Base-by-base conservation (phyloP, 208 protist species). In the Trypanosoma vivax region DNA sequence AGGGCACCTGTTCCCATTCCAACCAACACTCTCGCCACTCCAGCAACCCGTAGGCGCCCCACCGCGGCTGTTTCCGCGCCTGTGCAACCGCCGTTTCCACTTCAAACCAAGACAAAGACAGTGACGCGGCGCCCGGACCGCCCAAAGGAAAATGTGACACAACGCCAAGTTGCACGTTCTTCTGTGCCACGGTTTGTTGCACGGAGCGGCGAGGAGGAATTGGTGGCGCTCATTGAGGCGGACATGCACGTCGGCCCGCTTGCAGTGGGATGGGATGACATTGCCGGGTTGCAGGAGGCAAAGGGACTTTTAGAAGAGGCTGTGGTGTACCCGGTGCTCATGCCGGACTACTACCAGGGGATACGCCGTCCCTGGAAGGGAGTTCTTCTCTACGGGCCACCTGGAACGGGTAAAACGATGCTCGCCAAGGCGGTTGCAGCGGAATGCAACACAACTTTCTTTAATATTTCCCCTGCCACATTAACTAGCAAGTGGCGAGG, bases 391-490 rank as follows among this genome's bases (percentile, higher is more conserved):
- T 97, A 94, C 53, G 90, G 92, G 1, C 92, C 92, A 2, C 92
- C 92, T 1, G 92, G 92, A 41, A 97, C 92, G 5, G 92, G 92
- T 27, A 97, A 97, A 73, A 97, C 93, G 19, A 88, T 96, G 76
- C 75, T 97, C 10, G 91, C 83, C 28, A 96, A 96, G 69, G 95
- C 93, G 6, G 79, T 97, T 28, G 92, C 92, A 10, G 79, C 75
- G 5, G 76, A 97, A 70, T 82, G 76, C 57, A 72, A 84, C 50
- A 88, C 84, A n/a, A 95, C 90, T 21, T 98, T 98, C 73, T 97
- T 98, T 70, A 93, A 87, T 63, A 93, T 97, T 39, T 92, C 77
- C 21, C 80, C 92, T n/a, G 85, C 83, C 11, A 83, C 82, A 21
- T 72, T 98, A 14, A 96, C 85, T 23, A 90, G 76, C 54, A 97